These are phyloP conservation scores for Hymenoscyphus scutula DNA, from an alignment of 2,329 filamentous ascomycete species.

Conservation along the genomic window DNA sequence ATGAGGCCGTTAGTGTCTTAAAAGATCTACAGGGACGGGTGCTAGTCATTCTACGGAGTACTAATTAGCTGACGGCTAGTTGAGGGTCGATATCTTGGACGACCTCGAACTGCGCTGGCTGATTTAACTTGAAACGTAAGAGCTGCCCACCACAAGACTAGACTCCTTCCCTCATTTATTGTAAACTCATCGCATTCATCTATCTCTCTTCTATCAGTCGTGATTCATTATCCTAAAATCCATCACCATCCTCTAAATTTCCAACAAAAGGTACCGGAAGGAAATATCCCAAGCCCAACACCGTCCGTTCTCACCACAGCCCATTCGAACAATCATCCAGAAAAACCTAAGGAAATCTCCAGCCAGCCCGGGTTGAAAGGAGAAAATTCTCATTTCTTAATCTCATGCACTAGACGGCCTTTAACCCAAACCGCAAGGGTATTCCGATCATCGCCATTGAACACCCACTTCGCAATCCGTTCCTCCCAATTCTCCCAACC, in stretches of 20 bases:
- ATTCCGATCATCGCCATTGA: constrained; percentile 89
- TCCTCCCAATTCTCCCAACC: constrained; percentile 90
- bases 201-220: background rate
- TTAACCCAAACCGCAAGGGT: constrained; percentile 85
- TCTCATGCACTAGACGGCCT: constrained; percentile 73
- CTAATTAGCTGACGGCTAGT: no score
- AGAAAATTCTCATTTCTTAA: constrained; percentile 1
- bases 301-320: background rate
- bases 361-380: background rate
- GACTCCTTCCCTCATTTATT: background rate
- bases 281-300: background rate
- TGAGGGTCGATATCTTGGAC: no score
- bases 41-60: no score
- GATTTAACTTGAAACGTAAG: no score
- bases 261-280: background rate
- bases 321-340: background rate
- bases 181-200: background rate
- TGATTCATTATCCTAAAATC: constrained; percentile 2
- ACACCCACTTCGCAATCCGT: constrained; percentile 89
- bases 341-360: background rate
- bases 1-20: no score
- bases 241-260: background rate
- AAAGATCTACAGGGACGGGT: no score
- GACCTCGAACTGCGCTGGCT: no score
- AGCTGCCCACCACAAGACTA: no score